These are phyloP conservation scores for Leptodontidium sp. DNA, from an alignment of 2,329 filamentous ascomycete genomes.

Conservation along the genomic window DNA sequence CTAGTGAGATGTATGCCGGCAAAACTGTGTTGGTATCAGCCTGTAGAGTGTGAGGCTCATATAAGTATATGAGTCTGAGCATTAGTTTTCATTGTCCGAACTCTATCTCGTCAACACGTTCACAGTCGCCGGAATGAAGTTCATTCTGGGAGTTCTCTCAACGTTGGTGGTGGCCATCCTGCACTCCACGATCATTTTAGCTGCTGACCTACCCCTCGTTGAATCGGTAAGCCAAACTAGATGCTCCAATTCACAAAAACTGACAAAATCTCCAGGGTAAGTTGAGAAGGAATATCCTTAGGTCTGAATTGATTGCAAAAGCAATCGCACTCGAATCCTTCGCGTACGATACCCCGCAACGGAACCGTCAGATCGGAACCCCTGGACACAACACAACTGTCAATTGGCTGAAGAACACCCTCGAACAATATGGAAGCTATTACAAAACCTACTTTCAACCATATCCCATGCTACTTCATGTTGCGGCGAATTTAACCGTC, in stretches of 20 bases:
- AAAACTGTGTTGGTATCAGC: not conserved
- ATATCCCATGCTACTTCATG: conserved; percentile 10
- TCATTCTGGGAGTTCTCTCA: not conserved
- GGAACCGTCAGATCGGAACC: conserved; percentile 10
- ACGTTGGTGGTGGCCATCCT: not conserved
- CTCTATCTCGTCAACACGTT: not conserved
- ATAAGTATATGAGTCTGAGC: not conserved
- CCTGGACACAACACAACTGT: not conserved
- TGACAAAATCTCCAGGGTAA: not conserved
- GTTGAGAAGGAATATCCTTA: not conserved
- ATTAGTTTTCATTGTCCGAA: not conserved
- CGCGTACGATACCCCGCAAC: not conserved
- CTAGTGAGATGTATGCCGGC: not conserved
- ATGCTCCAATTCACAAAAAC: not conserved
- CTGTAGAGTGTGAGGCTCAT: not conserved
- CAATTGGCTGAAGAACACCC: conserved; percentile 1
- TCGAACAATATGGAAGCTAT: conserved; percentile 4
- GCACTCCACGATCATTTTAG: too few relatives aligned
- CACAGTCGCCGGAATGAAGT: not conserved
- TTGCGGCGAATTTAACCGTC: conserved; percentile 27
- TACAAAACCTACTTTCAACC: conserved; percentile 6
- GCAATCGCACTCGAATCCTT: conserved; percentile 3
- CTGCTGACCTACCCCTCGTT: conserved; percentile 3
- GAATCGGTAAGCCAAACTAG: not conserved
- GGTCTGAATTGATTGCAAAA: conserved; percentile 6